Evolutionary conservation across 331 rosid species (phyloP).

Genomic region (Malus hybrid): DNA sequence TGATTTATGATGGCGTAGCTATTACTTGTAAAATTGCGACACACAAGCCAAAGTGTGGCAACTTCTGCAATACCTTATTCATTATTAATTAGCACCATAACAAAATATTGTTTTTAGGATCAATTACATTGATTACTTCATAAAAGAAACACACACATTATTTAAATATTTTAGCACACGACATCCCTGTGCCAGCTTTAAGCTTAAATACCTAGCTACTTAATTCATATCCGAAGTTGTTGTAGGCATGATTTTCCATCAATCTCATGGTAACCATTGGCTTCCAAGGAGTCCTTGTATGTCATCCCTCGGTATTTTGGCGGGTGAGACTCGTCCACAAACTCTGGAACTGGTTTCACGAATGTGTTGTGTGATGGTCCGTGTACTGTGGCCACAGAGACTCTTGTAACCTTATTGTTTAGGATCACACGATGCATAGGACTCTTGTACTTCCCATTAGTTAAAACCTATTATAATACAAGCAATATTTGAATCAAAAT

Average conservation of each 20-base stretch:
- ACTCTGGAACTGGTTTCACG: slow-evolving; percentile 23
- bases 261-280: slow-evolving; percentile 20
- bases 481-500: neutral
- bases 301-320: slow-evolving; percentile 24
- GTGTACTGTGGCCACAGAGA: slow-evolving; percentile 37
- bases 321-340: slow-evolving; percentile 34
- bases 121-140: too few species aligned
- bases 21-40: too few species aligned
- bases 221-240: slow-evolving; percentile 7
- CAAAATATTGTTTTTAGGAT: too few species aligned
- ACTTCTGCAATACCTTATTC: too few species aligned
- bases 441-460: slow-evolving; percentile 50
- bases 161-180: neutral
- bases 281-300: slow-evolving; percentile 33
- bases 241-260: slow-evolving; percentile 35
- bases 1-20: too few species aligned
- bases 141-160: neutral
- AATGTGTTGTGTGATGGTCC: slow-evolving; percentile 36
- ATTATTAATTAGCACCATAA: too few species aligned
- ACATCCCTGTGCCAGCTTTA: neutral
- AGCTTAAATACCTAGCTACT: neutral
- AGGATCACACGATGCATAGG: slow-evolving; percentile 45
- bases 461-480: slow-evolving; percentile 25
- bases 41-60: too few species aligned
- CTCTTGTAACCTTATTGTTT: slow-evolving; percentile 33